Base-by-base conservation (phyloP, 1,139 yeast genomes). In the Candida pseudoviswanathii region DNA sequence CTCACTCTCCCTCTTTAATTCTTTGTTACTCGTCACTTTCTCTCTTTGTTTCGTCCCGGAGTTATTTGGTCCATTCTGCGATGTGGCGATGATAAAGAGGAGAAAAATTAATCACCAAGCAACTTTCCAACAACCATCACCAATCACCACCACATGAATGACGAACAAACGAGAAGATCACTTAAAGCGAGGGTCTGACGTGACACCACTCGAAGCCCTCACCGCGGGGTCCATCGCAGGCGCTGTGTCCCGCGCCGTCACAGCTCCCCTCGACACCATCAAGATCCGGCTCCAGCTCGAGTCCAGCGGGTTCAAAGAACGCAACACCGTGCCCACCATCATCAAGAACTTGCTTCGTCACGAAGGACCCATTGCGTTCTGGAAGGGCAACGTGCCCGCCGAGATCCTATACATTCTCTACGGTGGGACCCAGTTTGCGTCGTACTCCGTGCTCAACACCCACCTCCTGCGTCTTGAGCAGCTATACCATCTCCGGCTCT, bases 311-410 rank as follows among this genome's bases (percentile, higher is more conserved):
- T 51, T 48, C 24, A 50, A 49, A 24, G 40, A 55, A 3, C 40
- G 58, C n/a, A 49, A 50, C 31, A 59, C 66, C 1, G 55, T 64
- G 2, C 36, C 47, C 4, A 27, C 48, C 1, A 58, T 66, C 1
- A 58, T 67, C 22, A 53, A 49, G 30, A 45, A 54, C 24, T 58
- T 74, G 7, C 48, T 73, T n/a, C 58, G 59, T 33, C 55, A 71
- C 44, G 80, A 76, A 55, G 80, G 80, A 2, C 54, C 73, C 5
- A 40, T 56, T 22, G 80, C 92, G 0, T 73, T 94, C 24, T 94
- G 98, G 98, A 92, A 91, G 65, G 99, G 99, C 0, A 94, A 94
- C 64, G 80, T 89, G 0, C 96, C 99, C 0, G 99, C 98, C 0
- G 92, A 90, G 57, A 67, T 84, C 40, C 80, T 94, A 82, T 94